phyloP scores from a whole-genome alignment of 306 rosid species.

The Trifolium repens region DNA sequence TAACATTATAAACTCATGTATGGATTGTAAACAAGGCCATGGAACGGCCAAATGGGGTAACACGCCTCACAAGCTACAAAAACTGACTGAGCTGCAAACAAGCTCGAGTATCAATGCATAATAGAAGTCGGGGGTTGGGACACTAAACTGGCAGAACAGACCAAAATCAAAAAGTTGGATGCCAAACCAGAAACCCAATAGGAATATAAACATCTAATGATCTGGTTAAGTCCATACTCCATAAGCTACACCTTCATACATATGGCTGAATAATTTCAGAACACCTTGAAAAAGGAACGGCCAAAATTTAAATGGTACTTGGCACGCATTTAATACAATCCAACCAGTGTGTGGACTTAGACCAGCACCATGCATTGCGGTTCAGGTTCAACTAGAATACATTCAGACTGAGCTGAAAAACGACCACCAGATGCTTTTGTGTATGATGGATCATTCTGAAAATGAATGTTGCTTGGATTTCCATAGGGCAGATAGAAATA shows the following conservation, averaged over 20 bases:
- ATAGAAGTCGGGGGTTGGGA: background rate
- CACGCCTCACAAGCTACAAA: conserved; percentile 3
- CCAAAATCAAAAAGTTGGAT: conserved; percentile 12
- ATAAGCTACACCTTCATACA: conserved; percentile 24
- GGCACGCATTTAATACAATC: conserved; percentile 5
- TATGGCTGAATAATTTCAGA: background rate
- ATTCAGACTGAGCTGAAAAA: background rate
- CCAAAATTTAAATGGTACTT: conserved; percentile 14
- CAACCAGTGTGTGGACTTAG: conserved; percentile 32
- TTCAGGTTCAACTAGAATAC: background rate
- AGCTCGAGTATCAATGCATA: background rate
- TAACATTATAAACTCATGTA: background rate
- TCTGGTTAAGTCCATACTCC: conserved; percentile 13
- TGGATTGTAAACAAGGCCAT: conserved; percentile 1
- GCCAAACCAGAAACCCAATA: conserved; percentile 30
- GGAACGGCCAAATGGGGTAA: conserved; percentile 1
- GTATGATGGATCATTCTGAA: background rate
- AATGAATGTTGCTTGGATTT: conserved; percentile 15
- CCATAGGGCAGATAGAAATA: background rate
- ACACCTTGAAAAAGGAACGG: conserved; percentile 8
- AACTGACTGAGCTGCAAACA: conserved; percentile 4
- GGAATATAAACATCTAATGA: conserved; percentile 28
- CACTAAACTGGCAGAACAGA: conserved; percentile 28
- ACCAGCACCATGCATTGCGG: conserved; percentile 17
- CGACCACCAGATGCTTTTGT: background rate